Evolutionary conservation across 2,329 filamentous ascomycete genomes (phyloP).

Genomic region (Cercospora sp.): DNA sequence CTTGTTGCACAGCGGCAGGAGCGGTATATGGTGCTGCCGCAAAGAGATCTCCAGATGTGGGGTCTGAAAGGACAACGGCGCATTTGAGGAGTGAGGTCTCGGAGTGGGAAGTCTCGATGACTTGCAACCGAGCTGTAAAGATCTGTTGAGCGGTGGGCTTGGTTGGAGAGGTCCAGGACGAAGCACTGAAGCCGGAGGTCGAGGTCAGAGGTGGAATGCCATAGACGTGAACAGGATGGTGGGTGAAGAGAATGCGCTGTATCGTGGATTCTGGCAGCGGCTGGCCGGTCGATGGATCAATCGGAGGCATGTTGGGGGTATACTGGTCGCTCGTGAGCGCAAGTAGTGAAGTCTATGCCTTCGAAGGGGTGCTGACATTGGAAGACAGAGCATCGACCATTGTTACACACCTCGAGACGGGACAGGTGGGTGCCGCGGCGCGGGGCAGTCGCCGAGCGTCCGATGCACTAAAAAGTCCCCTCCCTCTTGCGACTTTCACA

Average conservation of each 20-base stretch:
- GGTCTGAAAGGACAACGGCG: slow-evolving; percentile 78
- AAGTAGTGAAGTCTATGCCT: neutral
- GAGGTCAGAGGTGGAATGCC: slow-evolving; percentile 77
- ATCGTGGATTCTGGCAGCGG: slow-evolving; percentile 66
- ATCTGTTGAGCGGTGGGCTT: slow-evolving; percentile 69
- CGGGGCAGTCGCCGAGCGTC: neutral
- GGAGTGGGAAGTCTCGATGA: slow-evolving; percentile 39
- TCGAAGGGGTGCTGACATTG: neutral
- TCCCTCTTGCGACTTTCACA: neutral
- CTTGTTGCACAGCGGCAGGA: slow-evolving; percentile 68
- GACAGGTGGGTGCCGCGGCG: neutral
- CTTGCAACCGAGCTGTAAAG: slow-evolving; percentile 77
- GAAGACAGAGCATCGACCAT: too few relatives aligned
- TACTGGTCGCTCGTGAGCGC: neutral
- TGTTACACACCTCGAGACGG: neutral
- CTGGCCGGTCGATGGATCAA: slow-evolving; percentile 70
- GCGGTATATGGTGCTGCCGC: slow-evolving; percentile 77
- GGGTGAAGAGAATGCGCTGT: slow-evolving; percentile 79
- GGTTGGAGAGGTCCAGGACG: slow-evolving; percentile 69
- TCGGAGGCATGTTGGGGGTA: slow-evolving; percentile 54
- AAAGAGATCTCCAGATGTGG: slow-evolving; percentile 71
- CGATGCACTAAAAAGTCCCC: slow-evolving; percentile 5
- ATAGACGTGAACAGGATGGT: slow-evolving; percentile 77
- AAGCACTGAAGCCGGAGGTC: slow-evolving; percentile 75
- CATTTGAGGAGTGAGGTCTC: slow-evolving; percentile 24